phyloP scores from a whole-genome alignment of 495 filamentous ascomycete species.

The Tuber aestivum region DNA sequence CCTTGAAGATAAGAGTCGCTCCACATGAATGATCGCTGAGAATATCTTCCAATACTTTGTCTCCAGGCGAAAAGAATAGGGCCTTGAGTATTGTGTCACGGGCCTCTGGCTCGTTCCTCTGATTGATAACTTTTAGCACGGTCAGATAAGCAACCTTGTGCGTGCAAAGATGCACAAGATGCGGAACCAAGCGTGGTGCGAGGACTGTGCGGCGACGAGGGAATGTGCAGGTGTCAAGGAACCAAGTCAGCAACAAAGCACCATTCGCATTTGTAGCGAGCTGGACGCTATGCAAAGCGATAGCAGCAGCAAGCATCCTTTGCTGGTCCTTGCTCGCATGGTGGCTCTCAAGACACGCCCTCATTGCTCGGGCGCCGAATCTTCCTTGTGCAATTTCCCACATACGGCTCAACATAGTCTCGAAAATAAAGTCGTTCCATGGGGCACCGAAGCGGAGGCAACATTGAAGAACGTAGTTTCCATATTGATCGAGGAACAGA shows the following conservation, averaged over 20 bases:
- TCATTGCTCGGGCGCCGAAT: constrained; percentile 92
- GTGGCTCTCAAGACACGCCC: constrained; percentile 94
- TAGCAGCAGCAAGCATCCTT: constrained; percentile 86
- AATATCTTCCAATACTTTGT: constrained; percentile 84
- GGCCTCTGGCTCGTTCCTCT: constrained; percentile 87
- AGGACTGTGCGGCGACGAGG: constrained; percentile 85
- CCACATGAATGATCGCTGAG: constrained; percentile 85
- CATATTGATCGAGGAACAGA: constrained; percentile 93
- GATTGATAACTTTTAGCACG: constrained; percentile 96
- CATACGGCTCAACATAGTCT: constrained; percentile 90
- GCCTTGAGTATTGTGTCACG: constrained; percentile 88
- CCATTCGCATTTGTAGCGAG: constrained; percentile 95
- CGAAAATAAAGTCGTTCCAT: constrained; percentile 94
- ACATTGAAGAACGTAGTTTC: constrained; percentile 96
- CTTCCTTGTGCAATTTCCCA: constrained; percentile 91
- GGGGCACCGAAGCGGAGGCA: constrained; percentile 84
- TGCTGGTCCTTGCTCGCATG: constrained; percentile 93
- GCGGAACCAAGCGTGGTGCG: constrained; percentile 85
- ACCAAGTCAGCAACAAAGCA: constrained; percentile 90
- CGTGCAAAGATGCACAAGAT: constrained; percentile 94
- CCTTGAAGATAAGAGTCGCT: constrained; percentile 95
- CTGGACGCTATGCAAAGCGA: constrained; percentile 92
- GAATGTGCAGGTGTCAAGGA: constrained; percentile 96
- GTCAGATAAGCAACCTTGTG: constrained; percentile 98
- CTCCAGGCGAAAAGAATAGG: constrained; percentile 86